Evolutionary conservation across 805 yeast genomes (phyloP).

Genomic region (Barnettozyma salicaria): DNA sequence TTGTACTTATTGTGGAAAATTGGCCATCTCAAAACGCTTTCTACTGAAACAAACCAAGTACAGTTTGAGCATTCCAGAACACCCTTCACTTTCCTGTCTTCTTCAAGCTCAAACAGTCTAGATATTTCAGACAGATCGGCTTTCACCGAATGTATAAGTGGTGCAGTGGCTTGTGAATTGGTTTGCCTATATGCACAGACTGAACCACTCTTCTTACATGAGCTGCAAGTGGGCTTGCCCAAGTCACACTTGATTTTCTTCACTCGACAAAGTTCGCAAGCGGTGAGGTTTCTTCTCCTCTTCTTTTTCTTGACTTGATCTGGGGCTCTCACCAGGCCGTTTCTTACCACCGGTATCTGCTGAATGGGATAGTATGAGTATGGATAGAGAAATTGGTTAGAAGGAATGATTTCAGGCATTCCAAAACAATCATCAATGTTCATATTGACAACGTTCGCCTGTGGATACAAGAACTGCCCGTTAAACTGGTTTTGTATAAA

Average conservation of each 20-base stretch:
- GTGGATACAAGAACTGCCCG: too few species aligned
- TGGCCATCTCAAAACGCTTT: constrained; percentile 21
- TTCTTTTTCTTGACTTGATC: too few species aligned
- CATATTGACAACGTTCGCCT: too few species aligned
- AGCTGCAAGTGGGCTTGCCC: constrained; percentile 38
- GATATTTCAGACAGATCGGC: background rate
- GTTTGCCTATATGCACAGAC: constrained; percentile 16
- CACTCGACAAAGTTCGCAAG: constrained; percentile 38
- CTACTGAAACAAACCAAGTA: constrained; percentile 19
- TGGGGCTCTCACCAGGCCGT: too few species aligned
- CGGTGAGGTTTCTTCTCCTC: constrained; percentile 23
- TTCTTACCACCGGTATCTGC: too few species aligned
- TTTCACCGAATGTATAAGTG: background rate
- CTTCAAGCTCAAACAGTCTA: constrained; percentile 8
- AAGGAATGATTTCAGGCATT: too few species aligned
- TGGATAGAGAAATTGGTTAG: too few species aligned
- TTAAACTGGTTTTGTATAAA: too few species aligned
- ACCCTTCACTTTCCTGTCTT: background rate
- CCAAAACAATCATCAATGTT: too few species aligned
- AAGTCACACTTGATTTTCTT: constrained; percentile 46
- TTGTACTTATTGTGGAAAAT: constrained; percentile 13
- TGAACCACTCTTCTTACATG: constrained; percentile 27
- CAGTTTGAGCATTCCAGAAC: constrained; percentile 20
- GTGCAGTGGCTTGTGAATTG: background rate
- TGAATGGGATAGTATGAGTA: too few species aligned